Conservation (phyloP, 2,329 filamentous ascomycete species). For the Fusarium goolgardi region DNA sequence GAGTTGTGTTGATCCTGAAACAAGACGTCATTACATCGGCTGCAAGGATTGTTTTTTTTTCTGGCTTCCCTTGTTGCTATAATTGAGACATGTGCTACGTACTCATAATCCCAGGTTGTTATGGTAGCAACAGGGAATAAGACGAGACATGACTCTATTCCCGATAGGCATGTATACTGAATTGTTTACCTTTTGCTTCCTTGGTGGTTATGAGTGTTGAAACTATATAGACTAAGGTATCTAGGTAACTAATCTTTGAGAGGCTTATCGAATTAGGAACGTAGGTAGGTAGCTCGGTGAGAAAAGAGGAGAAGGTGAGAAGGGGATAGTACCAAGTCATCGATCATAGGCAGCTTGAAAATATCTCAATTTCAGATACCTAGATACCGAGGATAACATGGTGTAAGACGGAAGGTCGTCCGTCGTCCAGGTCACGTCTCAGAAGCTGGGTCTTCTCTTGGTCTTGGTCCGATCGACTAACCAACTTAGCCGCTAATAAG, state of each 20-base stretch:
- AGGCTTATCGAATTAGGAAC: neutral
- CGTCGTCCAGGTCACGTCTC: slow-evolving; percentile 37
- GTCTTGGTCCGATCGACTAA: neutral
- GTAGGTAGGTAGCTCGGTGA: neutral
- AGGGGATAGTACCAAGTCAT: too few species aligned
- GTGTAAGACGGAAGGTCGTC: slow-evolving; percentile 10
- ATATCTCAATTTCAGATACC: neutral
- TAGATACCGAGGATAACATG: slow-evolving; percentile 7
- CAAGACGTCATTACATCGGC: slow-evolving; percentile 36
- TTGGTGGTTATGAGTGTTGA: neutral
- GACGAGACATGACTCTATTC: slow-evolving; percentile 8
- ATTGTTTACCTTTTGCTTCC: neutral
- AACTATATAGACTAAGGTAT: neutral
- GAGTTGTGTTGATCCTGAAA: slow-evolving; percentile 34
- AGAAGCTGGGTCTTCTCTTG: slow-evolving; percentile 24
- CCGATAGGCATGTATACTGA: neutral
- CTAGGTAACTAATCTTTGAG: neutral
- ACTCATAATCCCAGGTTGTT: slow-evolving; percentile 28
- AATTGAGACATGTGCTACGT: slow-evolving; percentile 26
- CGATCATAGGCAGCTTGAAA: neutral
- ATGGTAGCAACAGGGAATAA: slow-evolving; percentile 33
- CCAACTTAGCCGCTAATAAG: slow-evolving; percentile 21
- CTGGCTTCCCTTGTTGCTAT: slow-evolving; percentile 1
- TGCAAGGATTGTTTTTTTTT: slow-evolving; percentile 17
- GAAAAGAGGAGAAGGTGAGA: neutral